Conservation (phyloP, 2,329 filamentous ascomycete species). For the Xylariaceae sp. region DNA sequence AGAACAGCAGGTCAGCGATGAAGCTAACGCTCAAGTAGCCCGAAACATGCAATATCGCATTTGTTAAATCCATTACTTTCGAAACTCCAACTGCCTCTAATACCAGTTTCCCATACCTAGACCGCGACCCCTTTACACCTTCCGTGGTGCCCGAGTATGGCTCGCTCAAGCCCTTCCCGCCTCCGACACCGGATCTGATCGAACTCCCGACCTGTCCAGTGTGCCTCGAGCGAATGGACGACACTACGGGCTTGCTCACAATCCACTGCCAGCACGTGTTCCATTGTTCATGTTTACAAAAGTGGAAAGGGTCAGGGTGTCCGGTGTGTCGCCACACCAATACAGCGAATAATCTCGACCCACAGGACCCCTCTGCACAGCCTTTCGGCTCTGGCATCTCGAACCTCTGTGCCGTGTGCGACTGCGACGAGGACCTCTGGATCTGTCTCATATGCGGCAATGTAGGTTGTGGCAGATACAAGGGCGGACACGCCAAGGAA, state of each 20-base stretch:
- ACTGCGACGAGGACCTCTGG: slow-evolving; percentile 79
- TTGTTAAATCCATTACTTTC: slow-evolving; percentile 87
- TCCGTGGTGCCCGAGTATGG: slow-evolving; percentile 34
- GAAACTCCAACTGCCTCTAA: slow-evolving; percentile 52
- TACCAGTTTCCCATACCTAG: slow-evolving; percentile 52
- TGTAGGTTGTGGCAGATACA: slow-evolving; percentile 90
- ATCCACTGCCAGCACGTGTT: slow-evolving; percentile 98
- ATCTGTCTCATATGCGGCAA: slow-evolving; percentile 91
- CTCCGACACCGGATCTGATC: slow-evolving; percentile 72
- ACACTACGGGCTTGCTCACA: slow-evolving; percentile 89
- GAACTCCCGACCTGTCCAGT: slow-evolving; percentile 95
- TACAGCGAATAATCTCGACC: slow-evolving; percentile 35
- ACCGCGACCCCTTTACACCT: slow-evolving; percentile 59
- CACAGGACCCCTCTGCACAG: slow-evolving; percentile 44
- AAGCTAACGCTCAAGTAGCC: slow-evolving; percentile 48
- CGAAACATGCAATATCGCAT: slow-evolving; percentile 91
- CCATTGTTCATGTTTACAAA: slow-evolving; percentile 91
- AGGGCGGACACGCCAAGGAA: slow-evolving; percentile 85
- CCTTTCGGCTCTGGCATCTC: slow-evolving; percentile 56
- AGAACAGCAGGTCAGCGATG: slow-evolving; percentile 4
- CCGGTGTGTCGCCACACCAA: slow-evolving; percentile 89
- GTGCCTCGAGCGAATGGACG: slow-evolving; percentile 96
- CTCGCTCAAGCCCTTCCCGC: slow-evolving; percentile 55
- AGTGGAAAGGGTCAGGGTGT: slow-evolving; percentile 91
- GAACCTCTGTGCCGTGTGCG: slow-evolving; percentile 77